phyloP scores from a whole-genome alignment of 1,284 basidiomycete species.

The Sporisorium iseilematis-ciliati region DNA sequence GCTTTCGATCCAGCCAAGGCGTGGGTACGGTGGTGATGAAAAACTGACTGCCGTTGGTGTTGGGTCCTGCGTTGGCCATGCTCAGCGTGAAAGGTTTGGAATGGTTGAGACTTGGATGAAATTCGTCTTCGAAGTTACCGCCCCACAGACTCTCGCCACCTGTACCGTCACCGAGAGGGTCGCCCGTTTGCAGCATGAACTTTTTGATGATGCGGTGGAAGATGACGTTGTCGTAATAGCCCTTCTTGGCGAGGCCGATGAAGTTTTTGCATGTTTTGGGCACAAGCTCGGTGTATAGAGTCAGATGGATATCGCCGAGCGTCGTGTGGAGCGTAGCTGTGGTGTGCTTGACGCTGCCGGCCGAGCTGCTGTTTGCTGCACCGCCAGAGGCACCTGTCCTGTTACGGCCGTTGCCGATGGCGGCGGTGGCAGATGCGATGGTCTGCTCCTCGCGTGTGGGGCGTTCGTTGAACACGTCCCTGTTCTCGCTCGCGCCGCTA shows the following conservation, averaged over 20 bases:
- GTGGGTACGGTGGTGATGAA: conserved; percentile 97
- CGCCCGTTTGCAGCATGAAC: conserved; percentile 99
- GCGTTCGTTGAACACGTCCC: conserved; percentile 98
- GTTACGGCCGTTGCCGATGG: conserved; percentile 39
- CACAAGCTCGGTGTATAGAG: conserved; percentile 88
- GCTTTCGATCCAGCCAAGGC: conserved; percentile 83
- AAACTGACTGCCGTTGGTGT: conserved; percentile 96
- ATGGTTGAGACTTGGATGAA: conserved; percentile 84
- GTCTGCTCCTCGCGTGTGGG: conserved; percentile 96
- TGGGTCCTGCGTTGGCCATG: conserved; percentile 97
- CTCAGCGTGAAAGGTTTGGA: conserved; percentile 96
- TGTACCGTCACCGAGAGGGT: conserved; percentile 95
- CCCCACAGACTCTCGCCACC: conserved; percentile 96
- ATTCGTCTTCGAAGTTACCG: conserved; percentile 88
- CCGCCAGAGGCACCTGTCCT: conserved; percentile 7
- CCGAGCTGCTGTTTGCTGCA: not conserved
- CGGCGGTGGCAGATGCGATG: conserved; percentile 79
- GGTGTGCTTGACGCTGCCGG: conserved; percentile 19
- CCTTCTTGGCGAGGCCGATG: conserved; percentile 88
- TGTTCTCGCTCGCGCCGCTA: conserved; percentile 77
- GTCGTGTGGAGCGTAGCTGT: conserved; percentile 92
- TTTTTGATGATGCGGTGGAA: conserved; percentile 99
- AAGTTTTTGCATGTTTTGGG: conserved; percentile 98
- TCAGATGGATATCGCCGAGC: conserved; percentile 86
- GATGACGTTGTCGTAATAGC: conserved; percentile 92